phyloP scores from a whole-genome alignment of 2,329 filamentous ascomycete species.

The Hymenoscyphus occultus region DNA sequence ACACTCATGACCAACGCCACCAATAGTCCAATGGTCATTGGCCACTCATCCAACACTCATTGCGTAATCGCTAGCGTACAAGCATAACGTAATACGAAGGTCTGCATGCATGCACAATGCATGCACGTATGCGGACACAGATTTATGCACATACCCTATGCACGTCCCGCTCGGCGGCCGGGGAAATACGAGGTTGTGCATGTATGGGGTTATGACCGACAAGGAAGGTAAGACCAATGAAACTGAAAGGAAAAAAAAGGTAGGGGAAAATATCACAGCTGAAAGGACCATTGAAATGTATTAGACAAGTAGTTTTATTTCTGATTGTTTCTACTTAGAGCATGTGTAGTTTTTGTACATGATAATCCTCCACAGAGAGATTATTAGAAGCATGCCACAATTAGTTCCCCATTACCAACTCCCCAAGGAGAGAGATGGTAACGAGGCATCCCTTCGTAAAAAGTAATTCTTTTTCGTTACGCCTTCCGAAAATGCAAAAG shows the following conservation, averaged over 20 bases:
- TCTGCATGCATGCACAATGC: too few species aligned
- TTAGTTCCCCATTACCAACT: slow-evolving; percentile 4
- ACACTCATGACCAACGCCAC: too few species aligned
- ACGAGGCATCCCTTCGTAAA: slow-evolving; percentile 2
- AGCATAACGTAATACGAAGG: too few species aligned
- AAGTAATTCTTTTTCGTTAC: slow-evolving; percentile 5
- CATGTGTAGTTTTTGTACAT: slow-evolving; percentile 1
- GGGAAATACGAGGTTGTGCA: not conserved
- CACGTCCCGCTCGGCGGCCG: too few species aligned
- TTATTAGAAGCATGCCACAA: not conserved
- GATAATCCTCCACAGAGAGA: not conserved
- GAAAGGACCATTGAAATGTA: not conserved
- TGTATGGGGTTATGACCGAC: not conserved
- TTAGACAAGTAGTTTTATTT: slow-evolving; percentile 2
- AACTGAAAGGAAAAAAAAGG: not conserved
- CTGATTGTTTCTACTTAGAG: not conserved
- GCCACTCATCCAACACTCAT: too few species aligned
- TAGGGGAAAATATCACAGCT: not conserved
- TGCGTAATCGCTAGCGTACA: too few species aligned
- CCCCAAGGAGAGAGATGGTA: slow-evolving; percentile 8
- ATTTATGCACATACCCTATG: too few species aligned
- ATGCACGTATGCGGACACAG: too few species aligned
- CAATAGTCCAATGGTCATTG: too few species aligned
- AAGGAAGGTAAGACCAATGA: not conserved
- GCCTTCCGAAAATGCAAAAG: slow-evolving; percentile 15